Conservation (phyloP, 2,329 filamentous ascomycete species). For the Cadophora luteo-olivacea region DNA sequence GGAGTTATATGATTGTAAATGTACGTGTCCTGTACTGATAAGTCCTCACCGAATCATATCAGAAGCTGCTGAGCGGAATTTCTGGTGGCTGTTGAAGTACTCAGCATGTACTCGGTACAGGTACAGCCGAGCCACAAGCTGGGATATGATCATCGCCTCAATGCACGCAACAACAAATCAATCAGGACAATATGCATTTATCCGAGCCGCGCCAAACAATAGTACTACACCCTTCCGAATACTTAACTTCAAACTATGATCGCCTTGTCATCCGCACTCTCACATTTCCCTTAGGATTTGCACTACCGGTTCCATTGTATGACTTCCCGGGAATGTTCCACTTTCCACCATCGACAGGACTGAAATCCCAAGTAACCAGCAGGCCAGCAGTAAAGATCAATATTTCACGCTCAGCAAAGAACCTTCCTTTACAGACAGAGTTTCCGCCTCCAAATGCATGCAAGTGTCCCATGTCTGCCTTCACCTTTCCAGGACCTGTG, state of each 20-base stretch:
- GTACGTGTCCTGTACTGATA: not conserved
- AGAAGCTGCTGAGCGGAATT: not conserved
- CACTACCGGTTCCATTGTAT: constrained; percentile 28
- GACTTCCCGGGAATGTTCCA: constrained; percentile 23
- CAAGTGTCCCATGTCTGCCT: constrained; percentile 49
- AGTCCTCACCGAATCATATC: not conserved
- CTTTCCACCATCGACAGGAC: constrained; percentile 45
- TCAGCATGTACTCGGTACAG: not conserved
- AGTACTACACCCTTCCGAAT: not conserved
- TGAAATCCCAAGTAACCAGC: constrained; percentile 59
- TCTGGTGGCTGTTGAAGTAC: not conserved
- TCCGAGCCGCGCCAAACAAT: not conserved
- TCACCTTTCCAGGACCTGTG: constrained; percentile 33
- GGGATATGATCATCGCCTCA: not conserved
- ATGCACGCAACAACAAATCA: not conserved
- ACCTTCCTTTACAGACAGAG: constrained; percentile 55
- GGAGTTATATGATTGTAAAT: not conserved
- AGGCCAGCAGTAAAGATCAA: constrained; percentile 58
- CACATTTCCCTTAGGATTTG: constrained; percentile 22
- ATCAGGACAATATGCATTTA: constrained; percentile 18
- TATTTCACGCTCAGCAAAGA: constrained; percentile 55
- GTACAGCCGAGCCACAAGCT: not conserved
- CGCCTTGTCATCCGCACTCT: constrained; percentile 23
- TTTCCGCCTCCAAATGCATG: constrained; percentile 54
- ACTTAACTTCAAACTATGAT: not conserved